phyloP scores from a whole-genome alignment of 2,329 filamentous ascomycete genomes.

The Didymella glomerata region DNA sequence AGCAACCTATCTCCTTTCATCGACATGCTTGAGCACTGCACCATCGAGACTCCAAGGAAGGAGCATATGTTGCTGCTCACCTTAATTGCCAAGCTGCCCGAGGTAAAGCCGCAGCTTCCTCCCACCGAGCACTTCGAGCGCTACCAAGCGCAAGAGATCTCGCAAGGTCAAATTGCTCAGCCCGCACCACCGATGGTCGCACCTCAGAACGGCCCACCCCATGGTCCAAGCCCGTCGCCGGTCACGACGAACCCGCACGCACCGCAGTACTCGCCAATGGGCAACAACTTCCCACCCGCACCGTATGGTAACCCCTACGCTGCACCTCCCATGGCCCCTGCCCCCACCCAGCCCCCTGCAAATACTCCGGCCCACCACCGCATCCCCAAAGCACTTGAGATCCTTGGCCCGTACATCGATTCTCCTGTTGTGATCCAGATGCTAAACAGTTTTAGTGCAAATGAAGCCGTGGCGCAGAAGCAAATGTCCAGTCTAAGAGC shows the following conservation, averaged over 20 bases:
- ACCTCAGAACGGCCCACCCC: conserved; percentile 26
- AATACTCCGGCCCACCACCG: conserved; percentile 36
- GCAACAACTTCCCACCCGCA: conserved; percentile 32
- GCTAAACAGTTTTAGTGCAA: conserved; percentile 41
- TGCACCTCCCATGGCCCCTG: conserved; percentile 21
- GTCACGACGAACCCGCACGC: conserved; percentile 40
- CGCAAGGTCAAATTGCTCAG: conserved; percentile 26
- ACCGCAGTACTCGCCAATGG: conserved; percentile 48
- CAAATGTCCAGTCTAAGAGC: conserved; percentile 78
- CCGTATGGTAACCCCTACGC: conserved; percentile 38
- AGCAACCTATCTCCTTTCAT: conserved; percentile 81
- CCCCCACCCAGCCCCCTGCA: conserved; percentile 13
- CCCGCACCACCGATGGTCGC: conserved; percentile 29
- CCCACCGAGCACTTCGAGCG: conserved; percentile 40
- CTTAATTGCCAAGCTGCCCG: conserved; percentile 71
- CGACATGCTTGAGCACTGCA: conserved; percentile 84
- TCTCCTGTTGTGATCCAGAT: conserved; percentile 54
- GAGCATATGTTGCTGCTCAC: conserved; percentile 84
- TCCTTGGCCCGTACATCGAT: conserved; percentile 55
- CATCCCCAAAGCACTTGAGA: conserved; percentile 51
- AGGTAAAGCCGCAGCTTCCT: conserved; percentile 44
- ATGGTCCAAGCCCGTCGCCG: conserved; percentile 40
- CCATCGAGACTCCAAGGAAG: conserved; percentile 73
- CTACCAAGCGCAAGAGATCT: conserved; percentile 28
- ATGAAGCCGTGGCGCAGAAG: conserved; percentile 50